These are phyloP conservation scores for Aspergillus sp. DNA, from an alignment of 2,329 filamentous ascomycete genomes.

Conservation along the genomic window DNA sequence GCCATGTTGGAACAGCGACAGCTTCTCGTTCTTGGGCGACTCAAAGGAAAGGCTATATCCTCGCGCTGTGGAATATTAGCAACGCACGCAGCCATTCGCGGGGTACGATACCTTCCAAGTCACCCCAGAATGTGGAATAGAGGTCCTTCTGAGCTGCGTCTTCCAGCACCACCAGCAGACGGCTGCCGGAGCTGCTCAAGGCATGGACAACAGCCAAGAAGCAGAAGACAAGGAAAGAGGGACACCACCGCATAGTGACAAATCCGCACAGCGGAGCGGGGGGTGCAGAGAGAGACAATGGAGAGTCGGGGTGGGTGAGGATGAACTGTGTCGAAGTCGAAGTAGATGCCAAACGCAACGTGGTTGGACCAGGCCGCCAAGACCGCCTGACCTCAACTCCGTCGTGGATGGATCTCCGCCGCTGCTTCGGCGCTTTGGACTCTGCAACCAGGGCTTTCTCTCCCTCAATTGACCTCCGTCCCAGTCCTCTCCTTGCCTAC, in stretches of 20 bases:
- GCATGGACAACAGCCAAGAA: conserved; percentile 49
- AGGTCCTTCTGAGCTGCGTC: conserved; percentile 68
- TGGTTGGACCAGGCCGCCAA: conserved; percentile 35
- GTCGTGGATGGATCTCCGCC: too few species aligned
- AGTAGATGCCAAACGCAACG: conserved; percentile 21
- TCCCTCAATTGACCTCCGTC: too few species aligned
- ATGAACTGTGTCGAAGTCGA: neutral
- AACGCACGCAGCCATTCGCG: too few species aligned
- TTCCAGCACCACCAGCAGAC: conserved; percentile 79
- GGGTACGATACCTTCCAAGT: conserved; percentile 41
- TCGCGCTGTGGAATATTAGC: conserved; percentile 49
- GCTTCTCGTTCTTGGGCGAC: conserved; percentile 67
- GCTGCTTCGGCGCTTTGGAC: too few species aligned
- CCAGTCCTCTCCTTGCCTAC: too few species aligned
- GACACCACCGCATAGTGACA: conserved; percentile 61
- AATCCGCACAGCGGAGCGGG: conserved; percentile 26
- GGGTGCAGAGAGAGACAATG: conserved; percentile 8
- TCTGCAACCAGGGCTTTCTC: too few species aligned
- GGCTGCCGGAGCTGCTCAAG: conserved; percentile 66
- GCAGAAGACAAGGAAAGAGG: conserved; percentile 61
- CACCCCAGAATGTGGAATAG: conserved; percentile 65
- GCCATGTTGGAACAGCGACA: conserved; percentile 76
- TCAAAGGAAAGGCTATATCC: conserved; percentile 74
- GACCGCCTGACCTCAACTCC: conserved; percentile 29
- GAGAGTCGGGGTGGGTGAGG: conserved; percentile 9